Conservation (phyloP, 2,329 filamentous ascomycete genomes). For the Tolypocladium ophioglossoides region DNA sequence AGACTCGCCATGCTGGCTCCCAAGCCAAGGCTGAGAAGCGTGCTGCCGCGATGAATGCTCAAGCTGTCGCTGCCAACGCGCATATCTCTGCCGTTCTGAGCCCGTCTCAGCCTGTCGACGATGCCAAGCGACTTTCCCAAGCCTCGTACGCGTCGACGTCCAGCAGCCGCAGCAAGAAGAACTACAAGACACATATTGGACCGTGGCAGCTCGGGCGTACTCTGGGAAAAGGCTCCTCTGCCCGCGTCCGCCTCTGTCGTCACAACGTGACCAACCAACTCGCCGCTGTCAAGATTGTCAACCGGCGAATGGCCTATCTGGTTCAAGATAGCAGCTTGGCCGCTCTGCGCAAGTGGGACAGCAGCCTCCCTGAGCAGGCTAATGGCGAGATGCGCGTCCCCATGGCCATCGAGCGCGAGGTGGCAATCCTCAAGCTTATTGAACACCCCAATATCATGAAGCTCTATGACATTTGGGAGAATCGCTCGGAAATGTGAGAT, state of each 20-base stretch:
- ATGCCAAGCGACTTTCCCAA: constrained; percentile 27
- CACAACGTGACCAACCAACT: constrained; percentile 69
- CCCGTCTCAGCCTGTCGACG: constrained; percentile 19
- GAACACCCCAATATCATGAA: constrained; percentile 92
- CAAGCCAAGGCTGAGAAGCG: constrained; percentile 1
- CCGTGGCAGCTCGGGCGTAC: constrained; percentile 90
- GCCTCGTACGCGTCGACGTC: constrained; percentile 30
- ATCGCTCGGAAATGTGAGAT: constrained; percentile 80
- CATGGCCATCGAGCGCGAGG: constrained; percentile 83
- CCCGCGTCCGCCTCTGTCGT: constrained; percentile 74
- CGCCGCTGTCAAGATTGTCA: constrained; percentile 92
- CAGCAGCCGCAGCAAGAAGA: constrained; percentile 28
- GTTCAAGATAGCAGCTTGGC: constrained; percentile 79
- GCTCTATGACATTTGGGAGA: constrained; percentile 96
- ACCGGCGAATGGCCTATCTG: constrained; percentile 67
- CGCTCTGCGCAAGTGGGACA: constrained; percentile 66
- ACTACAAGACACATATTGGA: constrained; percentile 67
- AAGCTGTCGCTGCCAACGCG: constrained; percentile 6
- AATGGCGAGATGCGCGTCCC: constrained; percentile 64
- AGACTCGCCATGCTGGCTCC: constrained; percentile 2
- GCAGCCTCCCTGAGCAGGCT: constrained; percentile 40
- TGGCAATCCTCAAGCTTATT: constrained; percentile 93
- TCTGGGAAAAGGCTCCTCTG: constrained; percentile 81
- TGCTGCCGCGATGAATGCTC: neutral
- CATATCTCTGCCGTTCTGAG: constrained; percentile 13